These are phyloP conservation scores for Trypethelium eluteriae DNA, from an alignment of 495 filamentous ascomycete genomes.

Conservation along the genomic window DNA sequence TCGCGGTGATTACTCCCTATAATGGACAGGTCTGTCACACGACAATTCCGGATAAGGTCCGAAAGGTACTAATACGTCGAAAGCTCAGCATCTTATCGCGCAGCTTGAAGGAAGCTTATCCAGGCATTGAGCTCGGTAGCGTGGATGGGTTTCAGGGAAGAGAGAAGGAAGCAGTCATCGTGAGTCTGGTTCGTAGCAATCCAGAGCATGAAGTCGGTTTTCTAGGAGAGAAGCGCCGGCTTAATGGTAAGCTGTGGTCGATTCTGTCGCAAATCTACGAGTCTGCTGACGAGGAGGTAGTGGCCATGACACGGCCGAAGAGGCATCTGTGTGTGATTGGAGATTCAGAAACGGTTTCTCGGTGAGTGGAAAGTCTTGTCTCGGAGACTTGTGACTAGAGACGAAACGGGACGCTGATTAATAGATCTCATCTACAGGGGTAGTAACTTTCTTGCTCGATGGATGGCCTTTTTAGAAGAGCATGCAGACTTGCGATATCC, in stretches of 20 bases:
- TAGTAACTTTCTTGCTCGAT: slow-evolving; percentile 72
- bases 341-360: slow-evolving; percentile 83
- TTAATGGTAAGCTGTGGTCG: slow-evolving; percentile 66
- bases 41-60: slow-evolving; percentile 21
- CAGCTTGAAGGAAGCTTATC: slow-evolving; percentile 66
- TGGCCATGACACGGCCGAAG: slow-evolving; percentile 92
- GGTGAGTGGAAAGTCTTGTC: slow-evolving; percentile 45
- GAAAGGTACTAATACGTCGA: slow-evolving; percentile 20
- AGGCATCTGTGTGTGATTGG: slow-evolving; percentile 85
- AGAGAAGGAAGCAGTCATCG: slow-evolving; percentile 92
- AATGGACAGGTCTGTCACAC: slow-evolving; percentile 65
- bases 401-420: slow-evolving; percentile 2
- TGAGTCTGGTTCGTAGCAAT: slow-evolving; percentile 88
- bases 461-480: slow-evolving; percentile 85
- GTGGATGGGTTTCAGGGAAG: slow-evolving; percentile 96
- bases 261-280: slow-evolving; percentile 8
- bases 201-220: slow-evolving; percentile 81
- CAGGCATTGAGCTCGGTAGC: slow-evolving; percentile 81
- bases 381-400: background rate
- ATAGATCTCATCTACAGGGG: slow-evolving; percentile 44
- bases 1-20: slow-evolving; percentile 93
- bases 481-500: slow-evolving; percentile 80
- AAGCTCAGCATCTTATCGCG: slow-evolving; percentile 61
- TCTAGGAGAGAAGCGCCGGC: slow-evolving; percentile 78
- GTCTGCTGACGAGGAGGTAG: slow-evolving; percentile 35